Evolutionary conservation across 2,329 filamentous ascomycete genomes (phyloP).

Genomic region (Annulohypoxylon truncatum): DNA sequence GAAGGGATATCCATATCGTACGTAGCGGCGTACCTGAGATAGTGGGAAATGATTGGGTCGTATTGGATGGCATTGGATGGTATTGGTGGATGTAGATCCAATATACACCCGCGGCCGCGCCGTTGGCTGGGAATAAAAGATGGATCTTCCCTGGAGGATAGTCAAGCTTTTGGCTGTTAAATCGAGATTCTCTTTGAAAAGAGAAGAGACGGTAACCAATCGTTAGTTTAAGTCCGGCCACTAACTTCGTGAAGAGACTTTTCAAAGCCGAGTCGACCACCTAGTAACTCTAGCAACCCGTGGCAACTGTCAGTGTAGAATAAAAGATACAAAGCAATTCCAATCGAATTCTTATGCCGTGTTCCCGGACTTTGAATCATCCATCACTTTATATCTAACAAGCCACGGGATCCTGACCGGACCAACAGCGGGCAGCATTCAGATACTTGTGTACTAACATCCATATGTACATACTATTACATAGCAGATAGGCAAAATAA

Average conservation of each 20-base stretch:
- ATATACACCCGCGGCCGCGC: conserved; percentile 27
- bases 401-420: conserved; percentile 1
- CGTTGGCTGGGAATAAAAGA: conserved; percentile 29
- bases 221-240: conserved; percentile 5
- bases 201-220: conserved; percentile 25
- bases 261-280: conserved; percentile 1
- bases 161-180: conserved; percentile 4
- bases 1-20: not conserved
- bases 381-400: not conserved
- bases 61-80: conserved; percentile 3
- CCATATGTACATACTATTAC: no score
- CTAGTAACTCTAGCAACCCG: not conserved
- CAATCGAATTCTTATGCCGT: not conserved
- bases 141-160: conserved; percentile 25
- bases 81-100: conserved; percentile 21
- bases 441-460: not conserved
- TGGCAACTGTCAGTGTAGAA: not conserved
- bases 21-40: not conserved
- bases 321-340: not conserved
- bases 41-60: conserved; percentile 9
- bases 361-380: not conserved
- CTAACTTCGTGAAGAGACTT: not conserved
- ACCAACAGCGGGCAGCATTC: not conserved
- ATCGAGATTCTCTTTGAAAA: conserved; percentile 30
- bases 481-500: not conserved